phyloP scores from a whole-genome alignment of 345 rosid genomes.

The Melaleuca alternifolia region DNA sequence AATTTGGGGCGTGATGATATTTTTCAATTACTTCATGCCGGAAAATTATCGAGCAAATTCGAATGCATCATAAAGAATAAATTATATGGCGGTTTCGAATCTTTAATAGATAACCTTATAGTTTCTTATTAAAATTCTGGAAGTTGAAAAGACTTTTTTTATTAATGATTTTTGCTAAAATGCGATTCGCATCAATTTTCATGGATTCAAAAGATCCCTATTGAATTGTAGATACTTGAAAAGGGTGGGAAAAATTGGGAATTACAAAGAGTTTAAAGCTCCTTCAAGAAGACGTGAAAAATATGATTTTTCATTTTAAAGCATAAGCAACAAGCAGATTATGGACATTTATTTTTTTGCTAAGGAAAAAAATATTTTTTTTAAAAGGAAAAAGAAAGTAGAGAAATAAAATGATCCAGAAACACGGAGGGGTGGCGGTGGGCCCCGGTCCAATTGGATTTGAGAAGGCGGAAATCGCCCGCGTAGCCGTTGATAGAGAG shows the following conservation, averaged over 20 bases:
- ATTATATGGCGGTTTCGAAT: too few species aligned
- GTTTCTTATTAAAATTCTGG: too few species aligned
- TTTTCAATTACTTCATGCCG: not conserved
- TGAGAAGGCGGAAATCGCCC: slow-evolving; percentile 15
- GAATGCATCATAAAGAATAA: not conserved
- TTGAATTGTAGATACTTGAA: not conserved
- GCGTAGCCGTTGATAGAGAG: slow-evolving; percentile 21
- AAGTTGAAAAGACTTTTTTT: not conserved
- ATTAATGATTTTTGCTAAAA: not conserved
- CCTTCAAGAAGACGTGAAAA: not conserved
- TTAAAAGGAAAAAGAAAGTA: not conserved
- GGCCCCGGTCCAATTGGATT: not conserved
- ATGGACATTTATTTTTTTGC: not conserved
- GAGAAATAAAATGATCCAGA: not conserved
- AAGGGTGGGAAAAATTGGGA: not conserved
- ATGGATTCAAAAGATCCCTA: not conserved
- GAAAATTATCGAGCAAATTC: not conserved
- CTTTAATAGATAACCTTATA: too few species aligned
- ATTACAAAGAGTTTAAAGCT: not conserved
- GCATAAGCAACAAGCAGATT: not conserved
- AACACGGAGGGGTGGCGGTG: not conserved
- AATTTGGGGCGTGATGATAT: not conserved
- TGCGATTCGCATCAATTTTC: too few species aligned
- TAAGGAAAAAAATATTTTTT: not conserved
- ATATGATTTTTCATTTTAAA: not conserved